Evolutionary conservation across 129 eudicot species (phyloP).

Genomic region (Scalesia atractyloides): DNA sequence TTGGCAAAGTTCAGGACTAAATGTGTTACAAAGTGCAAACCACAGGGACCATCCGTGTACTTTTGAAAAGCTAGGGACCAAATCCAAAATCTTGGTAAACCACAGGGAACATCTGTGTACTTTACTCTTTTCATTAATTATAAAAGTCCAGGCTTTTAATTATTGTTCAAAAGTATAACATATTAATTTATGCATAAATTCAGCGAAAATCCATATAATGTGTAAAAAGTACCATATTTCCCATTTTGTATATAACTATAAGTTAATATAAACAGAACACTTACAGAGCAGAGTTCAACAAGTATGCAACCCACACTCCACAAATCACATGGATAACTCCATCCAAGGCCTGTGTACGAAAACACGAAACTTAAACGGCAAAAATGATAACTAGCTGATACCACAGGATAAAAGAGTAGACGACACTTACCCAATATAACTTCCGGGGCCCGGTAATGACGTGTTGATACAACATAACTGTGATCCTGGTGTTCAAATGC

Average conservation of each 20-base stretch:
- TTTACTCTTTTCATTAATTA: too few species aligned
- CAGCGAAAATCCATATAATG: not conserved
- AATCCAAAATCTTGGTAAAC: too few species aligned
- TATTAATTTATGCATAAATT: not conserved
- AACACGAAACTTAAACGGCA: slow-evolving; percentile 3
- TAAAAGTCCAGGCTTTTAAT: too few species aligned
- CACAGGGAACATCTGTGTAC: too few species aligned
- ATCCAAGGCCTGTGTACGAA: slow-evolving; percentile 66
- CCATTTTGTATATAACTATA: not conserved
- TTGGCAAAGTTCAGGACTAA: too few species aligned
- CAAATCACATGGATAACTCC: slow-evolving; percentile 93
- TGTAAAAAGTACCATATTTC: not conserved
- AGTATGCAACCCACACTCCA: slow-evolving; percentile 95
- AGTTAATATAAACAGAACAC: slow-evolving; percentile 17
- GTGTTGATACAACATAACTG: slow-evolving; percentile 83
- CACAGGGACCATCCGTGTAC: too few species aligned
- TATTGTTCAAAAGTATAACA: not conserved
- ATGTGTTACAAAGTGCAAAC: too few species aligned
- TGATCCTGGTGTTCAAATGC: slow-evolving; percentile 87
- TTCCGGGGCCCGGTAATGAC: slow-evolving; percentile 96
- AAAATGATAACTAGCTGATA: not conserved
- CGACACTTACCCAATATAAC: slow-evolving; percentile 66
- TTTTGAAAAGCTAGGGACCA: too few species aligned
- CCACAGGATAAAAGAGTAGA: slow-evolving; percentile 11
- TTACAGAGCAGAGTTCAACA: slow-evolving; percentile 90